A percentile compares a stretch with the other conserved stretches of the same genome.
Evolutionary conservation across 2,329 filamentous ascomycete genomes (phyloP).

Genomic region (Geoglossum cookeanum): DNA sequence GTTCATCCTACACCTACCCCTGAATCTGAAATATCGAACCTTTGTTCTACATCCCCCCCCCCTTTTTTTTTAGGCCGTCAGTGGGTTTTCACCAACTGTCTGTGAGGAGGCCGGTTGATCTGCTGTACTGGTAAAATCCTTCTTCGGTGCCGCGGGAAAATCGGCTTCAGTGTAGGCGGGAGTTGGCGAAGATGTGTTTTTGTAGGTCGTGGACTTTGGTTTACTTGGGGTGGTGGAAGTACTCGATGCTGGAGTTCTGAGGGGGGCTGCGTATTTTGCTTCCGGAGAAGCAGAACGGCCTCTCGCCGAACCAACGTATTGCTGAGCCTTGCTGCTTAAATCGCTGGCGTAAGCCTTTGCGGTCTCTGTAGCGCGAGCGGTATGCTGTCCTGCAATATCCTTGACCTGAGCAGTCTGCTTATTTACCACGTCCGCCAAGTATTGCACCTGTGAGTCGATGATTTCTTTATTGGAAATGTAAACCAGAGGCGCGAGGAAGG

Average conservation of each 20-base stretch:
- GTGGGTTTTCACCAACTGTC: background rate
- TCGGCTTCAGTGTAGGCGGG: constrained; percentile 7
- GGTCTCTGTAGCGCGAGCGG: constrained; percentile 39
- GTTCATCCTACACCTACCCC: background rate
- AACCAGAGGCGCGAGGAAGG: constrained; percentile 43
- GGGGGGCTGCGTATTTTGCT: constrained; percentile 40
- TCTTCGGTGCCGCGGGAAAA: constrained; percentile 11
- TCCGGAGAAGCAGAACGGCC: constrained; percentile 17
- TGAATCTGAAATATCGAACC: background rate
- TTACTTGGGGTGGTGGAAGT: constrained; percentile 15
- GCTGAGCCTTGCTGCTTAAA: constrained; percentile 40
- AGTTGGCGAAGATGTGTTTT: constrained; percentile 21
- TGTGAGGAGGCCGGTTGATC: background rate
- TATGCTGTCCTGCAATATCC: constrained; percentile 42
- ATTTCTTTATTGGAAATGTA: constrained; percentile 51
- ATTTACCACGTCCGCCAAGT: constrained; percentile 37
- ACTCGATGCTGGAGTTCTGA: background rate
- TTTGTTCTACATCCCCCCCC: background rate
- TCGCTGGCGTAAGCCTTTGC: constrained; percentile 34
- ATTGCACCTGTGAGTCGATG: constrained; percentile 43
- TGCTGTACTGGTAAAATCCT: constrained; percentile 5
- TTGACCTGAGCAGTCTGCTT: constrained; percentile 45
- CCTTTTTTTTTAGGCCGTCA: background rate
- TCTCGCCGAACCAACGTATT: constrained; percentile 27
- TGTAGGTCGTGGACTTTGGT: constrained; percentile 35